Evolutionary conservation across 163 green algal genomes (phyloP), one percentile per base, ranked within the genome.

Genomic region (Volvox carteri): DNA sequence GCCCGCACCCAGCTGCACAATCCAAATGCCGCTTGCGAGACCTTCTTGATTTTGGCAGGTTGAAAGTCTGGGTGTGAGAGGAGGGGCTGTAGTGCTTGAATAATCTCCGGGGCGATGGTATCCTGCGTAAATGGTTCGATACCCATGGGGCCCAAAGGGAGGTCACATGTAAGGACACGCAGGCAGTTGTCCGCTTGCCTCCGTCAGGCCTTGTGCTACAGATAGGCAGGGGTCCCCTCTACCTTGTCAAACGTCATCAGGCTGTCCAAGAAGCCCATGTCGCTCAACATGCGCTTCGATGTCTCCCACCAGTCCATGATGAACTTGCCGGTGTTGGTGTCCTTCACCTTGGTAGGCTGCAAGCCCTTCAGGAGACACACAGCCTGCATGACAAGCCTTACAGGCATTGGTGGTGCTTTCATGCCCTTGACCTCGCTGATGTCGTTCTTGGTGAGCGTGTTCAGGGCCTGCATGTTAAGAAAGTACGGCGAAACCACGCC

Each of bases 261-360:
- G 54, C 78, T 90, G 72, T 94, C 84, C 7, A 96, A 86, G 89
- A 96, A 96, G 75, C 86, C 74, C 73, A 90, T 89, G 75, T 96
- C 93, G 14, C 46, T 87, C 25, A 96, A 79, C 90, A 96, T 93
- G 73, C 92, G 93, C 89, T 95, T 95, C 78, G 83, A 89, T 8
- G 89, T 93, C 90, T 95, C 95, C 95, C 95, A 97, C 89, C 94
- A 97, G 86, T 97, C 94, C 37, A 93, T 86, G 11, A 96, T 90
- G 67, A 85, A 91, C 68, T 90, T 90, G 90, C 93, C 93, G 2
- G 62, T 93, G 60, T 93, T 92, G 48, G 91, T 48, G 65, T 97
- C 91, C 89, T 95, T 95, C 1, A 95, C 81, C 44, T 92, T 91
- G 16, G 89, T 87, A 41, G 94, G 91, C 83, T 95, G 95, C 16